Conservation (phyloP, 2,329 filamentous ascomycete genomes). For the Colletotrichum sublineola region DNA sequence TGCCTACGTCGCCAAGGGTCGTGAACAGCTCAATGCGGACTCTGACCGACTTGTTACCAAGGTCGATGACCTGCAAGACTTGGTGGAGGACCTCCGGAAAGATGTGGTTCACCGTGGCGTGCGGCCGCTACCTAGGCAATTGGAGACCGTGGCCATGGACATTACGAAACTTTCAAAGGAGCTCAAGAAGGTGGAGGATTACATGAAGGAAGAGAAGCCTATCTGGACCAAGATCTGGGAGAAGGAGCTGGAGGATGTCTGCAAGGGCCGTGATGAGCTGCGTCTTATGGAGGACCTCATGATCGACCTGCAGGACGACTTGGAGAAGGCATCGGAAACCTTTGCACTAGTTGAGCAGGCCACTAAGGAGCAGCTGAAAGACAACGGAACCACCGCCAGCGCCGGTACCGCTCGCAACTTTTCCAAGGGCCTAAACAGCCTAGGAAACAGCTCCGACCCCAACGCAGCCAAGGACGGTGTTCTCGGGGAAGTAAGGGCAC, state of each 20-base stretch:
- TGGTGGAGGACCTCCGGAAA: slow-evolving; percentile 96
- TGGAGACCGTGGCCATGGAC: slow-evolving; percentile 91
- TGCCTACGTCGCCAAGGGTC: slow-evolving; percentile 85
- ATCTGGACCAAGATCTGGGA: slow-evolving; percentile 99
- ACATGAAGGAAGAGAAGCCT: slow-evolving; percentile 90
- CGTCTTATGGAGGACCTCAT: slow-evolving; percentile 97
- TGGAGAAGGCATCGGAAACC: slow-evolving; percentile 94
- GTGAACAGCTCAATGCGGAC: slow-evolving; percentile 87
- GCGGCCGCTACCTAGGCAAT: slow-evolving; percentile 87
- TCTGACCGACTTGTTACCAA: slow-evolving; percentile 91
- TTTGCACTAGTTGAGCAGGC: slow-evolving; percentile 97
- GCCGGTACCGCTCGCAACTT: slow-evolving; percentile 68
- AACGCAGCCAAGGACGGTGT: slow-evolving; percentile 90
- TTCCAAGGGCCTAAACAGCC: slow-evolving; percentile 64
- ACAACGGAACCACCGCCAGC: slow-evolving; percentile 67
- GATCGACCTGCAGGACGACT: slow-evolving; percentile 90
- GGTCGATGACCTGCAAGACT: slow-evolving; percentile 97
- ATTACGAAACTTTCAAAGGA: slow-evolving; percentile 85
- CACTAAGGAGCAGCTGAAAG: slow-evolving; percentile 96
- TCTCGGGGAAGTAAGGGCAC: slow-evolving; percentile 90
- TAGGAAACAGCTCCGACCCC: slow-evolving; percentile 73
- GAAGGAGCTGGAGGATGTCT: slow-evolving; percentile 95
- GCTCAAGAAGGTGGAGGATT: slow-evolving; percentile 94
- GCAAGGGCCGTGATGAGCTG: slow-evolving; percentile 93
- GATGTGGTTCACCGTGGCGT: slow-evolving; percentile 95